Evolutionary conservation across 495 filamentous ascomycete species (phyloP).

Genomic region (Xylaria cubensis): DNA sequence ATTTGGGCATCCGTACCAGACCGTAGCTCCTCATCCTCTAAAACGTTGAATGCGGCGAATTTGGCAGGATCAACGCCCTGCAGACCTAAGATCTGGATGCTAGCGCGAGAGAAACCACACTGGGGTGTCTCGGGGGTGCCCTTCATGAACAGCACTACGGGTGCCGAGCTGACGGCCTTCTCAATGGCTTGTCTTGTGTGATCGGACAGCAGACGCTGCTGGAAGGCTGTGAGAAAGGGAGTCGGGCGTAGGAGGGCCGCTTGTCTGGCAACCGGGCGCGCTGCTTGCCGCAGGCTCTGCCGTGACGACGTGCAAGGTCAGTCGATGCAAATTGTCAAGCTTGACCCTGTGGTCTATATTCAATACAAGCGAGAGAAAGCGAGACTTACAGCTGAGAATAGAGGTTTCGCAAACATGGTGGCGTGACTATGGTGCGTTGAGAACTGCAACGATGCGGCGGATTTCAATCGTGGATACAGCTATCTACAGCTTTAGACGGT

Average conservation of each 20-base stretch:
- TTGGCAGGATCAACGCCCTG: conserved; percentile 97
- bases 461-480: conserved; percentile 15
- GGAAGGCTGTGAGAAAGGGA: conserved; percentile 45
- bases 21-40: conserved; percentile 87
- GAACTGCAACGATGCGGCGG: conserved; percentile 5
- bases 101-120: conserved; percentile 95
- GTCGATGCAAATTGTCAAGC: conserved; percentile 4
- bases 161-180: conserved; percentile 80
- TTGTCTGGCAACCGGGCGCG: conserved; percentile 43
- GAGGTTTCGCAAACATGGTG: conserved; percentile 27
- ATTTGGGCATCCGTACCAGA: conserved; percentile 64
- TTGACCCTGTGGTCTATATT: background rate
- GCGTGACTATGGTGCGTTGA: conserved; percentile 18
- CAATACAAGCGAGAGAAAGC: background rate
- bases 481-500: background rate
- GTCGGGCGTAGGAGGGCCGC: conserved; percentile 33
- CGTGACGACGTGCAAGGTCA: conserved; percentile 16
- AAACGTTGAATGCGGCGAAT: conserved; percentile 94
- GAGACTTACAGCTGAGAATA: conserved; percentile 27
- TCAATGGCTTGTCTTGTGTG: conserved; percentile 82
- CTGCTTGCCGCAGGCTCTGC: conserved; percentile 46
- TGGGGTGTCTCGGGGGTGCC: conserved; percentile 97
- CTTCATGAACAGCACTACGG: conserved; percentile 99
- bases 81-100: conserved; percentile 90
- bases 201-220: conserved; percentile 73